Evolutionary conservation across 495 filamentous ascomycete genomes (phyloP).

Genomic region (Penicillium soppii): DNA sequence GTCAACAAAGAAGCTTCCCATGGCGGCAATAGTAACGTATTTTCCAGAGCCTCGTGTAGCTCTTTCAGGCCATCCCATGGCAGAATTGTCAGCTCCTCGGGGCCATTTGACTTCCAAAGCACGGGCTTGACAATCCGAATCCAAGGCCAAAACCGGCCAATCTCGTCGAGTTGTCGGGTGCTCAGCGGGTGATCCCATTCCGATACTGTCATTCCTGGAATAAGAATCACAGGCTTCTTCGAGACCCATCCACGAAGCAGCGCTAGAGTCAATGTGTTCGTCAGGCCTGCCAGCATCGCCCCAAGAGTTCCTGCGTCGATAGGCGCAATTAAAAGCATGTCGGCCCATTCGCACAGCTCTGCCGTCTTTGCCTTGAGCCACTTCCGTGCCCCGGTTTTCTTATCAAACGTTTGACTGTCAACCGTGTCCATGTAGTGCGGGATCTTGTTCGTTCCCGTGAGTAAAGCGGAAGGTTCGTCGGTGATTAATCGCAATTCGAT

Average conservation of each 20-base stretch:
- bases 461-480: slow-evolving; percentile 45
- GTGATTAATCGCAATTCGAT: slow-evolving; percentile 49
- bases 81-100: slow-evolving; percentile 46
- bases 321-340: slow-evolving; percentile 78
- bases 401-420: slow-evolving; percentile 46
- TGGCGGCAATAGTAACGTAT: slow-evolving; percentile 33
- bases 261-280: slow-evolving; percentile 70
- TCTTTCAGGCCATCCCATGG: slow-evolving; percentile 69
- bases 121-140: slow-evolving; percentile 69
- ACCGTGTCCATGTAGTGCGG: slow-evolving; percentile 50
- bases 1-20: slow-evolving; percentile 10
- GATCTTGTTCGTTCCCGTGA: slow-evolving; percentile 44
- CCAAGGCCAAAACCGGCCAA: slow-evolving; percentile 79
- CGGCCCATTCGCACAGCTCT: slow-evolving; percentile 82
- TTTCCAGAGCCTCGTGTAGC: slow-evolving; percentile 63
- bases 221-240: slow-evolving; percentile 74
- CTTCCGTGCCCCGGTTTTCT: slow-evolving; percentile 44
- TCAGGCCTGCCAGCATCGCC: slow-evolving; percentile 78
- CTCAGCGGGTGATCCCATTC: slow-evolving; percentile 89
- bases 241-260: slow-evolving; percentile 81
- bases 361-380: slow-evolving; percentile 58
- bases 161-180: slow-evolving; percentile 76
- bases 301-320: slow-evolving; percentile 78
- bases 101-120: slow-evolving; percentile 67
- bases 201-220: slow-evolving; percentile 77